Evolutionary conservation across 257 asterid species (phyloP).

Genomic region (Jacaranda copaia): DNA sequence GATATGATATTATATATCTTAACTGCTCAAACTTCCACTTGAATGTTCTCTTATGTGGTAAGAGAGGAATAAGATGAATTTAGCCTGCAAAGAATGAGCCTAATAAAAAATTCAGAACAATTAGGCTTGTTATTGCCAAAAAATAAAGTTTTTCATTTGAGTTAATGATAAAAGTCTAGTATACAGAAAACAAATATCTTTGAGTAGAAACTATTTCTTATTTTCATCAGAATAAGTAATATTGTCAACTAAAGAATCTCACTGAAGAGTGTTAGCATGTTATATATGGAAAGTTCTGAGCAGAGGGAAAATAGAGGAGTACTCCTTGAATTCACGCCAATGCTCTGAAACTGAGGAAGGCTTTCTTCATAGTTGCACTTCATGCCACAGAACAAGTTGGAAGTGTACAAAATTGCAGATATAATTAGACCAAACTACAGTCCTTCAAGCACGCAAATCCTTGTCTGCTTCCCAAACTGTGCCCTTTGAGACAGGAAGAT

Average conservation of each 20-base stretch:
- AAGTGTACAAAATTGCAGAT: constrained; percentile 24
- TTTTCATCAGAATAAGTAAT: constrained; percentile 35
- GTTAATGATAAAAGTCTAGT: constrained; percentile 17
- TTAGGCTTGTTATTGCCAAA: background rate
- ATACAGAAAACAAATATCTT: constrained; percentile 29
- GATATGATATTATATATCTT: background rate
- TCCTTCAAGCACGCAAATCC: constrained; percentile 48
- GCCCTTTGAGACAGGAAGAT: constrained; percentile 55
- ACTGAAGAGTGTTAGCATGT: constrained; percentile 35
- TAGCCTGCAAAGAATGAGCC: background rate
- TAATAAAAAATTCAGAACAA: background rate
- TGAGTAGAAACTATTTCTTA: constrained; percentile 15
- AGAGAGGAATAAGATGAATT: constrained; percentile 15
- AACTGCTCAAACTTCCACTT: constrained; percentile 22
- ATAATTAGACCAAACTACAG: constrained; percentile 20
- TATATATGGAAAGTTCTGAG: constrained; percentile 42
- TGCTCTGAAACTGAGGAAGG: constrained; percentile 40
- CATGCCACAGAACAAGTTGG: constrained; percentile 31
- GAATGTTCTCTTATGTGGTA: constrained; percentile 13
- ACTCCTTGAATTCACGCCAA: constrained; percentile 41
- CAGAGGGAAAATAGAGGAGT: constrained; percentile 37
- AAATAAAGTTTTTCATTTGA: constrained; percentile 11
- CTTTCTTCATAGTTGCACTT: constrained; percentile 43
- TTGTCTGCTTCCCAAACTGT: constrained; percentile 59
- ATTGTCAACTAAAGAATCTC: constrained; percentile 34